Evolutionary conservation across 1,284 basidiomycete species (phyloP), one percentile per base, ranked within the genome.

Genomic region (Leucoagaricus sp.): DNA sequence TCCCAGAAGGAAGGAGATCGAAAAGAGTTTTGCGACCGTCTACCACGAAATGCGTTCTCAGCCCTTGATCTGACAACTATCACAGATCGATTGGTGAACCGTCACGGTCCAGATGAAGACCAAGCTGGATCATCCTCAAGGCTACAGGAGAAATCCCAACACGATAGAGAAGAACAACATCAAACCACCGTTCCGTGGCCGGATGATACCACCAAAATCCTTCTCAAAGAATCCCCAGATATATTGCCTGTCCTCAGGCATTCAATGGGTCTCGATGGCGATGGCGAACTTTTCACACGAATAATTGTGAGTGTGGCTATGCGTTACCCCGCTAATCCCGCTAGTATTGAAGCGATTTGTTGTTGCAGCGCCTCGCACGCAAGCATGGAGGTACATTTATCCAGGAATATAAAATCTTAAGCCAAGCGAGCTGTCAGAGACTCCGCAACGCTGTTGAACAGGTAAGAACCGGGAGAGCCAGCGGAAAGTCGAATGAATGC

Each of bases 1-100:
- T 21, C 34, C 3, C 58, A 55, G 60, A 13, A 45, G 3, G 15
- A 33, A 23, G 17, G 38, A 19, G 49, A 53, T 6, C 58, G 54
- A 25, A 17, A 33, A 29, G 34, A 44, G 13, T 53, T 61, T n/a
- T 49, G 55, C 28, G 29, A 44, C 4, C 41, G 12, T 8, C 49
- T 60, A 7, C 44, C 48, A 9, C 36, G 23, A 7, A 53, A 55
- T 15, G 29, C 31, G 3, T 38, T 60, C 29, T 38, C 49, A 9
- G 8, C 46, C 9, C 48, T 42, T 17, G 44, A 47, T 36, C 4
- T 44, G 10, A 15, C 21, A 17, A 10, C 15, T 1, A 28, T 54
- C 8, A 40, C 45, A 13, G 34, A 38, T n/a, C 34, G 31, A 10
- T 23, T 54, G 3, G 45, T 48, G 29, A 47, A 54, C 23, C 1